Base-by-base conservation (phyloP, 148 eudicot genomes). In the Rhododendron ferrugineum region DNA sequence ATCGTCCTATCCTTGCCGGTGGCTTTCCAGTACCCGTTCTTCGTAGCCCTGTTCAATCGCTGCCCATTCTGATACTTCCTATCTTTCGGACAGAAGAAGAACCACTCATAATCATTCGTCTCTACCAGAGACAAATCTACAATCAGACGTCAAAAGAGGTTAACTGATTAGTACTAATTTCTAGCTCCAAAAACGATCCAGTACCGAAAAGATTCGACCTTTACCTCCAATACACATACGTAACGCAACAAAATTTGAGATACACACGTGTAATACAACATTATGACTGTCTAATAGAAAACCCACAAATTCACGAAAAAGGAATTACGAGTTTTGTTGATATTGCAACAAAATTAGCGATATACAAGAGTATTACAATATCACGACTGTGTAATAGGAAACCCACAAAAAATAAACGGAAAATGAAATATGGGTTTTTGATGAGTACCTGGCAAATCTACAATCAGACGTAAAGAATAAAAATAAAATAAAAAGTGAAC, bases 1-100 rank as follows among this genome's bases (percentile, higher is more conserved):
- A 97, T 94, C 32, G 85, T 84, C 92, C 99, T 92, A 77, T 97
- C 99, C 82, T 91, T 97, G 28, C 99, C 99, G 13, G 99, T 97
- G 2, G 99, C 99, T 66, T 97, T 97, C 98, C 99, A 97, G 89
- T 97, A 95, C n/a, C 99, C 99, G 0, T 87, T 85, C 68, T 42
- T 87, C 0, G 99, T 97, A 5, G 99, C 99, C 42, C 99, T 87
- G 62, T 95, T 97, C 80, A 93, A 92, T 84, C 99, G 86, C 84
- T 97, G 95, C 11, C 99, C 98, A 72, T 90, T 97, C 6, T 96
- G 98, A 84, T 95, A 97, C 88, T 97, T 97, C 49, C 98, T 92
- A 89, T 97, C 99, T 79, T 93, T 94, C 0, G 98, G 98, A 79
- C 99, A 94, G 88, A 97, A 97, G 89, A 88, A 97, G 88, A 95